Conservation (phyloP, 768 basidiomycete species). For the Sporobolomyces pararoseus region DNA sequence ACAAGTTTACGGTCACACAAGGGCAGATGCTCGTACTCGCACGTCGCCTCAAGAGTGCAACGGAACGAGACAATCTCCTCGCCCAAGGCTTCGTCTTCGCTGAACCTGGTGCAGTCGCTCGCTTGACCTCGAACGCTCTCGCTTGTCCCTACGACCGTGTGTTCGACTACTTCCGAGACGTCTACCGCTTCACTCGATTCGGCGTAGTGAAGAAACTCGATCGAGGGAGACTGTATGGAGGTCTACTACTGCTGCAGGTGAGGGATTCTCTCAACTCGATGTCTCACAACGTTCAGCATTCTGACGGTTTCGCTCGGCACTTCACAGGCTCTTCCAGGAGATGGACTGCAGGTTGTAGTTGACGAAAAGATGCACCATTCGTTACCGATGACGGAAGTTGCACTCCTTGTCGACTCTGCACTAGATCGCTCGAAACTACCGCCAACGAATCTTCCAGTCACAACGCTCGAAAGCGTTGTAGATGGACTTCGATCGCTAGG, state of each 20-base stretch:
- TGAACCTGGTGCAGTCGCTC: constrained; percentile 31
- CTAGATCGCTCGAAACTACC: neutral
- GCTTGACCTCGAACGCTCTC: constrained; percentile 31
- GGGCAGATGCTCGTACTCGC: constrained; percentile 40
- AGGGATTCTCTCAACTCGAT: neutral
- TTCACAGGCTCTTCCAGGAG: constrained; percentile 28
- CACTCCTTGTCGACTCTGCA: constrained; percentile 11
- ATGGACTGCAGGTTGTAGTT: constrained; percentile 37
- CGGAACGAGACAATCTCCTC: constrained; percentile 36
- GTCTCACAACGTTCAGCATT: neutral
- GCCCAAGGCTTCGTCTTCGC: constrained; percentile 34
- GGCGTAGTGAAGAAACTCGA: constrained; percentile 31
- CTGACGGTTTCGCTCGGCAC: neutral
- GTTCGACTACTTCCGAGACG: constrained; percentile 39
- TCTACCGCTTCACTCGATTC: constrained; percentile 32
- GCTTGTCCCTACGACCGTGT: constrained; percentile 34
- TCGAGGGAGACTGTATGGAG: constrained; percentile 29
- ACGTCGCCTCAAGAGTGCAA: constrained; percentile 25
- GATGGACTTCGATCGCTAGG: neutral
- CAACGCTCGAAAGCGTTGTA: constrained; percentile 16
- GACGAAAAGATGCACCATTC: constrained; percentile 38
- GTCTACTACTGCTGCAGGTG: constrained; percentile 31
- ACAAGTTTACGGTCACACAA: constrained; percentile 36
- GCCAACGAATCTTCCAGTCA: neutral
- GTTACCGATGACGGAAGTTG: constrained; percentile 37